These are phyloP conservation scores for Ophiostoma montium DNA, from an alignment of 2,329 filamentous ascomycete species.

Conservation along the genomic window DNA sequence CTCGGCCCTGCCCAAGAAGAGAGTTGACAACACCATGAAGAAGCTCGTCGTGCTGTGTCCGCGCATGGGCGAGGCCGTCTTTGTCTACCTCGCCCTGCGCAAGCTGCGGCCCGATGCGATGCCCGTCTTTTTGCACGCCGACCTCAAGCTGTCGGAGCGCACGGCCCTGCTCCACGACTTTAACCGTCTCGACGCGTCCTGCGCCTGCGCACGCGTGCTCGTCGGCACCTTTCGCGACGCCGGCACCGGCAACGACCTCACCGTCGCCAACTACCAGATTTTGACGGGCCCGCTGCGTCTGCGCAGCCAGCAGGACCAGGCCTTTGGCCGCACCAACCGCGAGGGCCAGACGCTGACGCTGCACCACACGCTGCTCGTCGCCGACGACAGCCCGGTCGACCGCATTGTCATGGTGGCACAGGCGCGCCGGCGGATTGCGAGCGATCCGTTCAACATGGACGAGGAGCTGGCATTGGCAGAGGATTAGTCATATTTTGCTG, in stretches of 20 bases:
- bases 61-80: constrained; percentile 14
- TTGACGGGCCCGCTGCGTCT: constrained; percentile 14
- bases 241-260: constrained; percentile 14
- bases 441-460: constrained; percentile 13
- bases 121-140: constrained; percentile 13
- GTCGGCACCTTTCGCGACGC: constrained; percentile 13
- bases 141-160: constrained; percentile 12
- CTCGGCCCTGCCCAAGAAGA: constrained; percentile 5
- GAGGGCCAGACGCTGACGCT: constrained; percentile 14
- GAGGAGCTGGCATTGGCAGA: constrained; percentile 7
- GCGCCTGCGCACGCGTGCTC: constrained; percentile 6
- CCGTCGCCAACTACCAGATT: constrained; percentile 15
- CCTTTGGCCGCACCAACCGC: constrained; percentile 15
- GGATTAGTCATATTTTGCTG: neutral
- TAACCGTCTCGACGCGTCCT: constrained; percentile 7
- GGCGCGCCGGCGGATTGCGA: constrained; percentile 12
- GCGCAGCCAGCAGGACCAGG: constrained; percentile 14
- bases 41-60: constrained; percentile 16
- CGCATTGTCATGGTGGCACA: constrained; percentile 14
- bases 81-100: constrained; percentile 14
- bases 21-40: constrained; percentile 9
- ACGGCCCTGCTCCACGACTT: constrained; percentile 11
- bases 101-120: constrained; percentile 8
- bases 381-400: constrained; percentile 14
- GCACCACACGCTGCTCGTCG: constrained; percentile 13